Conservation (phyloP, 345 rosid species). For the Syzygium grande region DNA sequence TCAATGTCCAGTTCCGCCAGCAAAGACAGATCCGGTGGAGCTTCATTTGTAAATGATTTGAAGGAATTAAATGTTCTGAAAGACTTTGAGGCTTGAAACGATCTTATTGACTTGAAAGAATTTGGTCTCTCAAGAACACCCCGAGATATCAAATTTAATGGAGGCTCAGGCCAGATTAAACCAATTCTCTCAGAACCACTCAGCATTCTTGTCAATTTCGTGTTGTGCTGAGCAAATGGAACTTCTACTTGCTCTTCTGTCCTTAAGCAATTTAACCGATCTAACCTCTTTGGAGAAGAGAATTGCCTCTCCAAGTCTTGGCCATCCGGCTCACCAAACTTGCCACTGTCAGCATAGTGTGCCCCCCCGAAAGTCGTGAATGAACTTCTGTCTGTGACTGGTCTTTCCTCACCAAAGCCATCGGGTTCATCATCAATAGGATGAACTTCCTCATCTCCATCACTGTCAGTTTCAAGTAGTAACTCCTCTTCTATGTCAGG, state of each 20-base stretch:
- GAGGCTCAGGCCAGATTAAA: slow-evolving; percentile 91
- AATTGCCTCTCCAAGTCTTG: slow-evolving; percentile 41
- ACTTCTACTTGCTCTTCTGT: slow-evolving; percentile 4
- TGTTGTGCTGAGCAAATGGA: slow-evolving; percentile 6
- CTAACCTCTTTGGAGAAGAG: slow-evolving; percentile 52
- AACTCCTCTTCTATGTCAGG: slow-evolving; percentile 64
- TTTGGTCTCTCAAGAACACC: slow-evolving; percentile 50
- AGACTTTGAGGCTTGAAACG: slow-evolving; percentile 47
- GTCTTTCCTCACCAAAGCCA: slow-evolving; percentile 10
- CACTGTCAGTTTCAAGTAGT: slow-evolving; percentile 66
- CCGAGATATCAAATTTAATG: slow-evolving; percentile 51
- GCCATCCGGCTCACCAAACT: slow-evolving; percentile 23
- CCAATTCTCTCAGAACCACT: slow-evolving; percentile 74
- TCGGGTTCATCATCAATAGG: slow-evolving; percentile 56
- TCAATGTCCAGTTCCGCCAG: slow-evolving; percentile 64
- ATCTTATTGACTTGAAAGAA: slow-evolving; percentile 48
- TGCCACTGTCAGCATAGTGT: slow-evolving; percentile 2
- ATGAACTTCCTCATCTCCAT: slow-evolving; percentile 67
- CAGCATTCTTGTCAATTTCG: slow-evolving; percentile 39
- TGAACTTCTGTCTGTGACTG: neutral
- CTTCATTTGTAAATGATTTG: slow-evolving; percentile 34
- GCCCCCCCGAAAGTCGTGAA: neutral
- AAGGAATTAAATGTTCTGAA: slow-evolving; percentile 52
- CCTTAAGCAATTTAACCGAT: slow-evolving; percentile 52
- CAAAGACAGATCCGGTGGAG: slow-evolving; percentile 32